Percentiles rank a stretch among this genome's conserved stretches.
Conservation (phyloP, 2,329 filamentous ascomycete species). For the Aureobasidium vineae region DNA sequence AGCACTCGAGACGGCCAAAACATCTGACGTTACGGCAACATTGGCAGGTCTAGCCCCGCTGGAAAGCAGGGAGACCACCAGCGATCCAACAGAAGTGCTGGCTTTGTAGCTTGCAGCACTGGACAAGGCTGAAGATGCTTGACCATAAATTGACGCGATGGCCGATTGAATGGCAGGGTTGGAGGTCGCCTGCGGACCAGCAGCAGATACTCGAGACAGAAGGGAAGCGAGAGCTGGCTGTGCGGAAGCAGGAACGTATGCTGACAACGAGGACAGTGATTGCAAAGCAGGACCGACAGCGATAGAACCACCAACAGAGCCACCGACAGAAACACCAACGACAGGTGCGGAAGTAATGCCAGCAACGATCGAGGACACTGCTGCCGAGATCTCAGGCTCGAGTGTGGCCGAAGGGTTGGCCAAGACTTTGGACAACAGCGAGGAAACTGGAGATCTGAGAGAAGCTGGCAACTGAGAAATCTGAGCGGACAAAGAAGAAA, state of each 20-base stretch:
- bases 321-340: not conserved
- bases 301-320: not conserved
- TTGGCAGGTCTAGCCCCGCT: conserved; percentile 4
- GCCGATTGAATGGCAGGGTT: not conserved
- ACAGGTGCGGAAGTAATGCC: not conserved
- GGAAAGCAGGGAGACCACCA: not conserved
- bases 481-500: not conserved
- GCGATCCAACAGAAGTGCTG: not conserved
- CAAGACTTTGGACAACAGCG: not conserved
- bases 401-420: not conserved
- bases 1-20: not conserved
- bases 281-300: not conserved
- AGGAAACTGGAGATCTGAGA: not conserved
- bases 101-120: conserved; percentile 3
- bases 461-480: not conserved
- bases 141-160: not conserved
- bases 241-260: not conserved
- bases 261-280: conserved; percentile 1
- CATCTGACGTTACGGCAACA: not conserved
- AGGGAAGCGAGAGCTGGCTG: conserved; percentile 5
- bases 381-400: not conserved
- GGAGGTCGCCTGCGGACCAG: not conserved
- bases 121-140: conserved; percentile 3
- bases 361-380: not conserved
- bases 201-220: not conserved